These are phyloP conservation scores for Lactarius akahatsu DNA, from an alignment of 768 basidiomycete species.

Conservation along the genomic window DNA sequence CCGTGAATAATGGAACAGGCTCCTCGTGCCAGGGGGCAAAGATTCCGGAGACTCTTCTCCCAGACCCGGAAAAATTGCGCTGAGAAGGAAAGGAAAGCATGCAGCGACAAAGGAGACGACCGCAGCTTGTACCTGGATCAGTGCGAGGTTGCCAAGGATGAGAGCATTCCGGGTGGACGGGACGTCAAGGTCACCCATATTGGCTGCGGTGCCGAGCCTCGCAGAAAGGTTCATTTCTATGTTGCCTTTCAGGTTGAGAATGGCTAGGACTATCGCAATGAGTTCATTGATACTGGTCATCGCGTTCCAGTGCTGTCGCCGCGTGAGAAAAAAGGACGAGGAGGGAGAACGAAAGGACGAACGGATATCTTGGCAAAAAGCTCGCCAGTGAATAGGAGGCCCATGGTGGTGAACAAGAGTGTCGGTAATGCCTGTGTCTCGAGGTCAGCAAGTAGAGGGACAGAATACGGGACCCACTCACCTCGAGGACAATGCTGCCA, in stretches of 20 bases:
- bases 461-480: constrained; percentile 35
- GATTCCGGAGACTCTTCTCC: constrained; percentile 6
- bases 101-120: constrained; percentile 88
- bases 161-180: constrained; percentile 58
- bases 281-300: constrained; percentile 91
- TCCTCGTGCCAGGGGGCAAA: constrained; percentile 10
- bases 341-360: constrained; percentile 33
- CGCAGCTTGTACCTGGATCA: constrained; percentile 92
- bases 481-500: constrained; percentile 68
- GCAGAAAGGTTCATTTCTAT: constrained; percentile 99
- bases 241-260: constrained; percentile 96
- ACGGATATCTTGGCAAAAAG: constrained; percentile 86
- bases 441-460: neutral
- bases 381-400: constrained; percentile 88
- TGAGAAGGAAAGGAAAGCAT: constrained; percentile 69
- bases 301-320: constrained; percentile 74
- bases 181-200: constrained; percentile 88
- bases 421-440: constrained; percentile 75
- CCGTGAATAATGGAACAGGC: neutral
- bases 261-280: constrained; percentile 93
- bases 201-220: constrained; percentile 90
- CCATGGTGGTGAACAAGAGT: constrained; percentile 77
- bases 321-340: neutral
- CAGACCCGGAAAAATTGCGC: constrained; percentile 53
- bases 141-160: constrained; percentile 75